phyloP scores from a whole-genome alignment of 2,329 filamentous ascomycete genomes.

The Penicillium nordicum region DNA sequence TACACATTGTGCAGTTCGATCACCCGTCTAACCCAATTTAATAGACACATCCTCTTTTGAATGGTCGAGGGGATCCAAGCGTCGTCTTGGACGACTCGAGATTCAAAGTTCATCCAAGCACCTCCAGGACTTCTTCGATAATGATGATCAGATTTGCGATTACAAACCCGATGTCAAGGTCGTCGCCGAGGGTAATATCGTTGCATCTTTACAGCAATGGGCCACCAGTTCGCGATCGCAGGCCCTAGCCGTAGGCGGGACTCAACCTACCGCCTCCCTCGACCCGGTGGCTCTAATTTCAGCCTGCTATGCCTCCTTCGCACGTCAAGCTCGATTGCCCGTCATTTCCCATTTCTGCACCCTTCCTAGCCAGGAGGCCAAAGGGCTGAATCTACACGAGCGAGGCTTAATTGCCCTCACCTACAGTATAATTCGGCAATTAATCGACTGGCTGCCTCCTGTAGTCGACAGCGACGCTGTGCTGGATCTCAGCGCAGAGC shows the following conservation, averaged over 20 bases:
- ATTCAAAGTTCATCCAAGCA: slow-evolving; percentile 36
- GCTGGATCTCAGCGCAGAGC: slow-evolving; percentile 35
- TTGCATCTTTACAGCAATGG: slow-evolving; percentile 36
- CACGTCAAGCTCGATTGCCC: slow-evolving; percentile 31
- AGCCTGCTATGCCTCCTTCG: slow-evolving; percentile 32
- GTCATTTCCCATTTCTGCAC: slow-evolving; percentile 39
- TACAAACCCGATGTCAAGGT: slow-evolving; percentile 29
- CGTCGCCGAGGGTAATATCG: slow-evolving; percentile 25
- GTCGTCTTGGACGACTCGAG: slow-evolving; percentile 33
- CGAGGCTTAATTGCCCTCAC: slow-evolving; percentile 36
- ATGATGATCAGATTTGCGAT: slow-evolving; percentile 33
- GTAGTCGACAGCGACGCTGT: slow-evolving; percentile 35
- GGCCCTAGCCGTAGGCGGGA: slow-evolving; percentile 32
- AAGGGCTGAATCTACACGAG: slow-evolving; percentile 26
- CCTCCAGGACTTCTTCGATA: slow-evolving; percentile 36
- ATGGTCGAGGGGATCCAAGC: slow-evolving; percentile 32
- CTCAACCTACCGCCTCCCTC: slow-evolving; percentile 23
- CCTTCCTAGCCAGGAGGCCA: slow-evolving; percentile 19
- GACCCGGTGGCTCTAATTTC: slow-evolving; percentile 34
- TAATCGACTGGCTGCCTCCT: slow-evolving; percentile 37
- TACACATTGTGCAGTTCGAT: background rate
- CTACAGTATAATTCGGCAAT: slow-evolving; percentile 40
- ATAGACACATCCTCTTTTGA: slow-evolving; percentile 29
- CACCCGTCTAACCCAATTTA: slow-evolving; percentile 12
- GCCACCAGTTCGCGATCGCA: slow-evolving; percentile 32